Conservation (phyloP, 345 rosid species). For the Brassica cretica region DNA sequence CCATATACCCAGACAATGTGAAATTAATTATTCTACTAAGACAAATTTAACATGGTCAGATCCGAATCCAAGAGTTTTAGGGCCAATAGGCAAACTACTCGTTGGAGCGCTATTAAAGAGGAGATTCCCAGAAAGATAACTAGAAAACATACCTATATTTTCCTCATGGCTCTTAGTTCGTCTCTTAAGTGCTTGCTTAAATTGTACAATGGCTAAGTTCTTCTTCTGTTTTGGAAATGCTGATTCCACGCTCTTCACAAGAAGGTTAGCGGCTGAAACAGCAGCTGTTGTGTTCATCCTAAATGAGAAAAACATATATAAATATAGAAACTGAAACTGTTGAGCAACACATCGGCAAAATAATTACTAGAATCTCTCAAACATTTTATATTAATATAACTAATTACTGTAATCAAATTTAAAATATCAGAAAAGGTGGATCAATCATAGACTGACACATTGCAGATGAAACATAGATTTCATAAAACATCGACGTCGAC, state of each 20-base stretch:
- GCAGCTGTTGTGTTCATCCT: slow-evolving; percentile 69
- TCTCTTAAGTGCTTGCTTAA: slow-evolving; percentile 68
- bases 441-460: no score
- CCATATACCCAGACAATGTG: not conserved
- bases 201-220: slow-evolving; percentile 61
- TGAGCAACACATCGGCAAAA: no score
- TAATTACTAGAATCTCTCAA: no score
- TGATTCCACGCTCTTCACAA: slow-evolving; percentile 67
- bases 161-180: slow-evolving; percentile 48
- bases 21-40: no score
- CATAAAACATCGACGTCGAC: not conserved
- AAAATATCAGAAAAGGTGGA: no score
- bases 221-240: slow-evolving; percentile 84
- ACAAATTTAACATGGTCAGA: no score
- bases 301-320: not conserved
- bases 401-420: no score
- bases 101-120: not conserved
- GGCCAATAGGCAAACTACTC: not conserved
- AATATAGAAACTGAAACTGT: not conserved
- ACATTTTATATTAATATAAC: no score
- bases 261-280: slow-evolving; percentile 65
- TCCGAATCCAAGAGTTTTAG: not conserved
- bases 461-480: not conserved
- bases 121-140: not conserved
- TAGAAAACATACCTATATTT: slow-evolving; percentile 42